Base-by-base conservation (phyloP, 148 eudicot species). In the Nyssa sinensis region DNA sequence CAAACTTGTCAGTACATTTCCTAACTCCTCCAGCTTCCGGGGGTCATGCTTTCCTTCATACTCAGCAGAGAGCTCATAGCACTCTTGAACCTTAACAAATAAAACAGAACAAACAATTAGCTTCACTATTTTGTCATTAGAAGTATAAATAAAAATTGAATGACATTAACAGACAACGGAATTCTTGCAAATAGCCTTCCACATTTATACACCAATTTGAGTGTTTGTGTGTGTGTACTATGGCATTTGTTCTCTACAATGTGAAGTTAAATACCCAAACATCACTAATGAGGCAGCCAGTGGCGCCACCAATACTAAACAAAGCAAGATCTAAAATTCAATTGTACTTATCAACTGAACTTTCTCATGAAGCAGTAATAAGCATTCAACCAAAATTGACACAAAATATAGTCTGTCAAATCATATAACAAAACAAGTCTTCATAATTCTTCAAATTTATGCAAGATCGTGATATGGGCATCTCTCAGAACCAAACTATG, bases 61-160 rank as follows among this genome's bases (percentile, higher is more conserved):
- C 80, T 89, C 96, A 21, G 98, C 97, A 27, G 98, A 94, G 64
- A 86, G 94, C 75, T 94, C 97, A 83, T 94, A 94, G 70, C 96
- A 94, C 66, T 91, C 92, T 90, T 94, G 98, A 62, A 94, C 98
- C 97, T 94, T 75, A 32, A 74, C 51, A 65, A 32, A 75, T 78
- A n/a, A 53, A 69, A 62, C 65, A 69, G 35, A n/a, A 69, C 49
- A 47, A 65, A 60, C 64, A 13, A n/a, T 39, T 59, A 7, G 17
- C 10, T 23, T 33, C 16, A 13, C 1, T 72, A 1, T 4, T 28
- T 1, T 19, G 8, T 55, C 16, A 1, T 1, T 44, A 1, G 24
- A 3, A 55, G 59, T 55, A 55, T n/a, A 55, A 37, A 3, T 37
- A 30, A 12, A 49, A 67, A 66, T n/a, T 8, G 3, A 31, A 27